Evolutionary conservation across 148 eudicot genomes (phyloP).

Genomic region (Vaccinium macrocarpon): DNA sequence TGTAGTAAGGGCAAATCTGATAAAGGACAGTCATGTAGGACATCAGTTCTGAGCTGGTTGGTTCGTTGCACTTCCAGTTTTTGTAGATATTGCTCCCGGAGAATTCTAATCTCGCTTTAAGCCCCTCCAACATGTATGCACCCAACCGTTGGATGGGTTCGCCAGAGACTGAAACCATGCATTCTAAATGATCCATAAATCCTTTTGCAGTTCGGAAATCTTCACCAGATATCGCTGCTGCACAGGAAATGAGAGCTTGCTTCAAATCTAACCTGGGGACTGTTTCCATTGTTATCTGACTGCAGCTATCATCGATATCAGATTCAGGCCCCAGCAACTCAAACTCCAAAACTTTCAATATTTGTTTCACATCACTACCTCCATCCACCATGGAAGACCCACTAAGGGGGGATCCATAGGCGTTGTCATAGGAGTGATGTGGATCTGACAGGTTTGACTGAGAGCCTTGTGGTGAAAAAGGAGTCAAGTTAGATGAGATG

Average conservation of each 20-base stretch:
- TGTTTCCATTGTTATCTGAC: slow-evolving; percentile 35
- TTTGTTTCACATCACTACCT: slow-evolving; percentile 36
- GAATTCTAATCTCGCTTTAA: slow-evolving; percentile 56
- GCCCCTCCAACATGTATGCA: slow-evolving; percentile 89
- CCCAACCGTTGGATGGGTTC: slow-evolving; percentile 72
- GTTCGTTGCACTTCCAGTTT: slow-evolving; percentile 73
- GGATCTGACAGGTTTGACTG: slow-evolving; percentile 65
- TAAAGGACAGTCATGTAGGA: slow-evolving; percentile 75
- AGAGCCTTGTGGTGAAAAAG: slow-evolving; percentile 66
- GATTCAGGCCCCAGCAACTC: slow-evolving; percentile 62
- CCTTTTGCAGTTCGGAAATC: slow-evolving; percentile 30
- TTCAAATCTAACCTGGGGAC: slow-evolving; percentile 50
- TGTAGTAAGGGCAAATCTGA: slow-evolving; percentile 63
- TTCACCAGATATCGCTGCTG: slow-evolving; percentile 53
- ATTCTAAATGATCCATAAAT: slow-evolving; percentile 53
- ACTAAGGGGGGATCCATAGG: slow-evolving; percentile 71
- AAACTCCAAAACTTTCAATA: slow-evolving; percentile 46
- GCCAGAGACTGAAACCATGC: slow-evolving; percentile 73
- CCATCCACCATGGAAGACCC: slow-evolving; percentile 60
- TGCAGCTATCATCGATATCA: slow-evolving; percentile 34
- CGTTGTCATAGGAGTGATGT: slow-evolving; percentile 54
- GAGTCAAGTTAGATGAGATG: slow-evolving; percentile 58
- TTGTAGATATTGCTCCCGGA: slow-evolving; percentile 77
- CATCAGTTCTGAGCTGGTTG: slow-evolving; percentile 68
- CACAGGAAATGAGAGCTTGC: slow-evolving; percentile 59